Conservation (phyloP, 1,284 basidiomycete genomes). For the Puccinia polysora region DNA sequence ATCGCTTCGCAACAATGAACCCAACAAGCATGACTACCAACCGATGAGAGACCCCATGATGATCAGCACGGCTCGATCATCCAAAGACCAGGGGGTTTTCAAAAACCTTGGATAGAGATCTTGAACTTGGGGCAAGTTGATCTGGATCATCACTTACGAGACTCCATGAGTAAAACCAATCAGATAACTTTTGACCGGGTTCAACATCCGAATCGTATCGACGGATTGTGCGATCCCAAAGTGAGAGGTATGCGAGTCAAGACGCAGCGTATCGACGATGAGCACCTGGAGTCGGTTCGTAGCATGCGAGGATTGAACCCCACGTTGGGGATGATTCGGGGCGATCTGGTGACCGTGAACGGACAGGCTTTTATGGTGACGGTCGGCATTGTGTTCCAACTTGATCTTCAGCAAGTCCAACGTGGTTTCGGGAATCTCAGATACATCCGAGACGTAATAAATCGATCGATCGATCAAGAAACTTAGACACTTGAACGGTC, state of each 20-base stretch:
- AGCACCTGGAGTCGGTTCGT: conserved; percentile 59
- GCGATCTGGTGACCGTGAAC: too few species aligned
- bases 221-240: conserved; percentile 64
- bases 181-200: conserved; percentile 63
- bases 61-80: too few species aligned
- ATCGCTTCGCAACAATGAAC: conserved; percentile 21
- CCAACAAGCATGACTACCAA: conserved; percentile 34
- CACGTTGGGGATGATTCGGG: too few species aligned
- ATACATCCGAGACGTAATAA: conserved; percentile 70
- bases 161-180: conserved; percentile 68
- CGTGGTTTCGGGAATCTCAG: conserved; percentile 65
- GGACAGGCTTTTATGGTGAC: too few species aligned
- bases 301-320: too few species aligned
- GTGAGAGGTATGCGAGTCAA: conserved; percentile 65
- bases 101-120: not conserved
- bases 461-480: conserved; percentile 65
- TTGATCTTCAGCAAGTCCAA: conserved; percentile 52
- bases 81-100: too few species aligned
- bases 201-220: conserved; percentile 59
- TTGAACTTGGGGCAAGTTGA: too few species aligned
- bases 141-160: conserved; percentile 56
- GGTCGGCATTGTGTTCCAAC: not conserved
- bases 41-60: too few species aligned
- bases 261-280: conserved; percentile 67
- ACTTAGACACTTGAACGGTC: conserved; percentile 67